phyloP scores from a whole-genome alignment of 371 early-diverging fungal species.

The Entomophthora muscae region DNA sequence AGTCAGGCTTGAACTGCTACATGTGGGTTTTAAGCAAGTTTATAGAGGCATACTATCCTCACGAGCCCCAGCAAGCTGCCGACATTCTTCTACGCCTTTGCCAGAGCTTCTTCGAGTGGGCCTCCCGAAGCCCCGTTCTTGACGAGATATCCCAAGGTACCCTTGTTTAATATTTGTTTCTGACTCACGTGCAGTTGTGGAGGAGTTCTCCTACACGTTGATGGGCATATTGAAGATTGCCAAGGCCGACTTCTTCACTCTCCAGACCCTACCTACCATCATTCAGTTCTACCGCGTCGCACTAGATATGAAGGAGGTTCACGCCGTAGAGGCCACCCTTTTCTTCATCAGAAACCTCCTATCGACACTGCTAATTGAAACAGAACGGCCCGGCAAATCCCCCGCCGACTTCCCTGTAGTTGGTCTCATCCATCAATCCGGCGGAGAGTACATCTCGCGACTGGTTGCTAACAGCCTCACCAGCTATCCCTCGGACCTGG shows the following conservation, averaged over 20 bases:
- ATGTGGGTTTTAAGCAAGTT: slow-evolving; percentile 50
- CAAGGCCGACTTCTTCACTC: neutral
- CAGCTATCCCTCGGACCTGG: neutral
- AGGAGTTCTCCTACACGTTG: neutral
- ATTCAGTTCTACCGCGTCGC: slow-evolving; percentile 2
- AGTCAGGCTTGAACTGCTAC: slow-evolving; percentile 15
- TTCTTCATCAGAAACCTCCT: neutral
- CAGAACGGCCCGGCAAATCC: neutral
- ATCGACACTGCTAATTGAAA: neutral
- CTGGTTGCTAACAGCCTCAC: neutral
- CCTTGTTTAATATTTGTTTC: neutral
- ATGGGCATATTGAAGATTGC: neutral
- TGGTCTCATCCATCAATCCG: neutral
- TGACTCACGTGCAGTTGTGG: neutral
- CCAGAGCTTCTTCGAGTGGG: neutral
- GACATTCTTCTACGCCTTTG: neutral
- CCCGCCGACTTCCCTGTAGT: neutral
- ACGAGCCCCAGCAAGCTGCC: neutral
- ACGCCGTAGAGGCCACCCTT: neutral
- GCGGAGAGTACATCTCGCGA: neutral
- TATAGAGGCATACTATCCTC: slow-evolving; percentile 12
- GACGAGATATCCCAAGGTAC: slow-evolving; percentile 7
- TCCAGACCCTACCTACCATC: neutral
- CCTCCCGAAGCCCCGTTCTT: neutral
- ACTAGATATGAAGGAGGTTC: slow-evolving; percentile 1